A percentile compares a stretch with the other conserved stretches of the same genome.
These are phyloP conservation scores for Populus deltoides DNA, from an alignment of 345 rosid genomes.

Conservation along the genomic window DNA sequence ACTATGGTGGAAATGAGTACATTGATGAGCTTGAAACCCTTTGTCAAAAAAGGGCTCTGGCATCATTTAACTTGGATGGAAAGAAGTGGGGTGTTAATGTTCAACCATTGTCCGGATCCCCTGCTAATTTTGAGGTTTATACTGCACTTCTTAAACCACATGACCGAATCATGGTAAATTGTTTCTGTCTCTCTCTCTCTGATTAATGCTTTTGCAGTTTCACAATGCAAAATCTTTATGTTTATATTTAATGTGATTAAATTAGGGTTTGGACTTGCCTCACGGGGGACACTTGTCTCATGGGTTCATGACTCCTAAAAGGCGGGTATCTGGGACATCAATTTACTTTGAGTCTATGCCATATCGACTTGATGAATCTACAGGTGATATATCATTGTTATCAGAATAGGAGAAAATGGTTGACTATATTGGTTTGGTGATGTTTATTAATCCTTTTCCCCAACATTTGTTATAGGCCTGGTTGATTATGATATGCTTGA, in stretches of 20 bases:
- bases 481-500: constrained; percentile 94
- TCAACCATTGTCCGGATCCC: constrained; percentile 94
- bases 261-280: constrained; percentile 83
- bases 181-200: not conserved
- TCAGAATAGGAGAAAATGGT: constrained; percentile 7
- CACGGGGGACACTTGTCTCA: constrained; percentile 95
- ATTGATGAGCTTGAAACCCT: constrained; percentile 88
- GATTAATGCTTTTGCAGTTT: not conserved
- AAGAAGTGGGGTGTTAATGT: constrained; percentile 91
- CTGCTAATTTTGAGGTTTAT: constrained; percentile 95
- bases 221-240: constrained; percentile 4
- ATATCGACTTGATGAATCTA: constrained; percentile 82
- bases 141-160: constrained; percentile 87
- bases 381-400: constrained; percentile 46
- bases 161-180: constrained; percentile 75
- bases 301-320: constrained; percentile 94
- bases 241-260: constrained; percentile 6
- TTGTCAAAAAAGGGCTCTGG: constrained; percentile 81
- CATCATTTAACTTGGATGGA: constrained; percentile 69
- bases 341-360: constrained; percentile 96
- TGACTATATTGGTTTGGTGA: not conserved
- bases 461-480: constrained; percentile 45
- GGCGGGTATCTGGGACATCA: constrained; percentile 91
- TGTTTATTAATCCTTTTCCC: constrained; percentile 13
- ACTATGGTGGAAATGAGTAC: constrained; percentile 90